Percentiles rank a stretch among this genome's conserved stretches.
phyloP scores from a whole-genome alignment of 2,329 filamentous ascomycete genomes.

The Fusarium robinianum region DNA sequence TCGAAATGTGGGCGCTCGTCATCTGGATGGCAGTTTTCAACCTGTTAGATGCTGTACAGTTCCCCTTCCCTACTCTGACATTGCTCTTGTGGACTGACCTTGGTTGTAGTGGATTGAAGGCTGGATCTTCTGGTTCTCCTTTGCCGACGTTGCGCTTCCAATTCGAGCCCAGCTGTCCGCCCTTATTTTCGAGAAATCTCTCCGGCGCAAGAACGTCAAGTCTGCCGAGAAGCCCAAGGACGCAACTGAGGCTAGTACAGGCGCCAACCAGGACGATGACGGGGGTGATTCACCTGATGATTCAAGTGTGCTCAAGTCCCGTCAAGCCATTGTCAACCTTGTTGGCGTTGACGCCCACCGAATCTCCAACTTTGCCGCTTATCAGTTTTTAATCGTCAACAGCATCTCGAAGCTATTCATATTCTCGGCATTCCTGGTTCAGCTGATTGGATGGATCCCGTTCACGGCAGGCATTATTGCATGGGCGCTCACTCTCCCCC shows the following conservation, averaged over 20 bases:
- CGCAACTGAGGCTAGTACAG: slow-evolving; percentile 38
- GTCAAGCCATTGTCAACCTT: slow-evolving; percentile 76
- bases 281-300: slow-evolving; percentile 52
- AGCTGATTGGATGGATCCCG: slow-evolving; percentile 72
- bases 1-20: slow-evolving; percentile 70
- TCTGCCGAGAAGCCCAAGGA: slow-evolving; percentile 55
- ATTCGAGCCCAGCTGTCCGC: slow-evolving; percentile 72
- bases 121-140: slow-evolving; percentile 69
- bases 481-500: slow-evolving; percentile 66
- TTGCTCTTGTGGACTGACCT: neutral
- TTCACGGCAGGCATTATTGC: slow-evolving; percentile 67
- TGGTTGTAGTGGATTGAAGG: slow-evolving; percentile 61
- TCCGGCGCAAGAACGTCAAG: slow-evolving; percentile 78
- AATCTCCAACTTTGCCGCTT: slow-evolving; percentile 69
- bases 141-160: slow-evolving; percentile 65
- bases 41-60: slow-evolving; percentile 52
- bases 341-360: slow-evolving; percentile 76
- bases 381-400: slow-evolving; percentile 67
- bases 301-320: slow-evolving; percentile 48
- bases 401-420: slow-evolving; percentile 66
- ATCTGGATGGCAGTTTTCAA: slow-evolving; percentile 64
- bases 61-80: neutral
- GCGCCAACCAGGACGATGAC: slow-evolving; percentile 53
- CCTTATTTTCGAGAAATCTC: slow-evolving; percentile 75
- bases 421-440: slow-evolving; percentile 68